Evolutionary conservation across 148 eudicot species (phyloP).

Genomic region (Euryodendron excelsum): DNA sequence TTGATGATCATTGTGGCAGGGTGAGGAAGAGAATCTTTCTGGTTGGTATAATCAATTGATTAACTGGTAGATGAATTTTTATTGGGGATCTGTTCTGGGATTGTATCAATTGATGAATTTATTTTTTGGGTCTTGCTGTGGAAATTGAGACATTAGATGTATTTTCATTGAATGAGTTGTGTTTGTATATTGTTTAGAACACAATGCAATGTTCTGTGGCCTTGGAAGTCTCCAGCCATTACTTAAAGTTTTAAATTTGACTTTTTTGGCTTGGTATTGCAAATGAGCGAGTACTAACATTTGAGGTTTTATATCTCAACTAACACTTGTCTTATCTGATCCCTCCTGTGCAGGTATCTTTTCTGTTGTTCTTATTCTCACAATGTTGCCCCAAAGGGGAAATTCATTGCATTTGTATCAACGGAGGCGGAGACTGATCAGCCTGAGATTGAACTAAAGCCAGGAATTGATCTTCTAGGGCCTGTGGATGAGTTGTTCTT

Average conservation of each 20-base stretch:
- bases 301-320: constrained; percentile 9
- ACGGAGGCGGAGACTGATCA: constrained; percentile 92
- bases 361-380: constrained; percentile 93
- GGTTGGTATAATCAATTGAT: background rate
- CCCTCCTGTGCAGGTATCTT: constrained; percentile 59
- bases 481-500: constrained; percentile 87
- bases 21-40: constrained; percentile 2
- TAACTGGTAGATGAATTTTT: background rate
- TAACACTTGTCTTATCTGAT: background rate
- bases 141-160: background rate
- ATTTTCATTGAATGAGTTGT: background rate
- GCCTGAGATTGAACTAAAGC: constrained; percentile 77
- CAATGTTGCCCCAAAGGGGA: constrained; percentile 95
- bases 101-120: background rate
- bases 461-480: constrained; percentile 89
- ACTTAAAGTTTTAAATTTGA: background rate
- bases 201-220: too few species aligned
- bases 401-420: constrained; percentile 93
- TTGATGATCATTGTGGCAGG: background rate
- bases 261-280: background rate
- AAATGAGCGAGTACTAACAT: background rate
- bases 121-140: background rate
- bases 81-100: background rate
- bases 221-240: background rate
- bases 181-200: too few species aligned